Percentiles rank a stretch among this genome's conserved stretches.
phyloP scores from a whole-genome alignment of 2,329 filamentous ascomycete genomes.

The Daldinia sp. region DNA sequence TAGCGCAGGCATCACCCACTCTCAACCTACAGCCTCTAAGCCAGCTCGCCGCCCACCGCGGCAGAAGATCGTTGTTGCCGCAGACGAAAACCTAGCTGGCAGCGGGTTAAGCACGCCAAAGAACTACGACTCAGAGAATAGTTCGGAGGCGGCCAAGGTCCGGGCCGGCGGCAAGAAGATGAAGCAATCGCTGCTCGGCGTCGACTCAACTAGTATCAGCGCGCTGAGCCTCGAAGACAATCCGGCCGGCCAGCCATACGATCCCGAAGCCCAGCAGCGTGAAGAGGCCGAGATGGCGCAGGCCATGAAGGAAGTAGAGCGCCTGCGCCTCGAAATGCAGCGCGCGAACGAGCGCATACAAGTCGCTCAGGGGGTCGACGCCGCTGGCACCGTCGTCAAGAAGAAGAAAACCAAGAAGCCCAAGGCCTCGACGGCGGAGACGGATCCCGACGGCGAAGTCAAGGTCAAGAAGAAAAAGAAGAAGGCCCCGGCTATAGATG shows the following conservation, averaged over 20 bases:
- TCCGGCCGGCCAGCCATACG: constrained; percentile 55
- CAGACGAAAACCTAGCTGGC: constrained; percentile 76
- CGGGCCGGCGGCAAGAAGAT: constrained; percentile 58
- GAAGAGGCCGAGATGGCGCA: constrained; percentile 91
- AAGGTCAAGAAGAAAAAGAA: constrained; percentile 67
- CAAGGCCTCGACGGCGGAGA: constrained; percentile 11
- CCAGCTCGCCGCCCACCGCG: constrained; percentile 58
- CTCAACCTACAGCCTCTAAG: constrained; percentile 46
- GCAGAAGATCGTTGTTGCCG: constrained; percentile 74
- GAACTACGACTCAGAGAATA: constrained; percentile 67
- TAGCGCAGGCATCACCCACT: constrained; percentile 51
- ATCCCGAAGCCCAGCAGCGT: constrained; percentile 75
- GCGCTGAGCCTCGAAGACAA: constrained; percentile 75
- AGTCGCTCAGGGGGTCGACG: constrained; percentile 74
- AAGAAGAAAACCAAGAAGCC: constrained; percentile 64
- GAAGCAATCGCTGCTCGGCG: constrained; percentile 78
- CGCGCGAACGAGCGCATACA: constrained; percentile 80
- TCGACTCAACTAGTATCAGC: constrained; percentile 87
- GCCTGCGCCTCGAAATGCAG: constrained; percentile 89
- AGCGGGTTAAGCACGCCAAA: constrained; percentile 63
- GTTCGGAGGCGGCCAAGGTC: constrained; percentile 63
- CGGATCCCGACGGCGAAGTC: constrained; percentile 45
- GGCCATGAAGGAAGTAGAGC: constrained; percentile 90
- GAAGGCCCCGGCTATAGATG: constrained; percentile 52
- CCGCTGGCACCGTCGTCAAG: constrained; percentile 73